Base-by-base conservation (phyloP, 768 basidiomycete genomes). In the Russula abietina region DNA sequence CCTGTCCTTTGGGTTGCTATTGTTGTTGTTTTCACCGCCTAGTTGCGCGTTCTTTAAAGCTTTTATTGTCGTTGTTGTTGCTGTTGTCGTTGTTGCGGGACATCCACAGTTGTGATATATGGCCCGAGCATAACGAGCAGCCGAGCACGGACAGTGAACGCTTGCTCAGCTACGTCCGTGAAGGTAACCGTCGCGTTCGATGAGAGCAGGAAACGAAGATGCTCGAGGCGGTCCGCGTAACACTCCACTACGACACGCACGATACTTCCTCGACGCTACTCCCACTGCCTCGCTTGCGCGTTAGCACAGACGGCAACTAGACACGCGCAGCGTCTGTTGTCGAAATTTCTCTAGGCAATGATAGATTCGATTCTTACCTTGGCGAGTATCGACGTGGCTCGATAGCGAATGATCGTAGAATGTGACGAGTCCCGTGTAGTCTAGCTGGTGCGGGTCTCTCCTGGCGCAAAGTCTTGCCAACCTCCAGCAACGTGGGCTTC, bases 401-500 rank as follows among this genome's bases (percentile, higher is more conserved):
- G 76, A 75, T 8, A 77, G 69, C 0, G 56, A 57, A 2, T 72
- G 71, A 63, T 82, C 79, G 64, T 80, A 81, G 59, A 81, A 77
- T 0, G 79, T 78, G 19, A 81, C 65, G 16, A 77, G 60, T 16
- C 76, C 72, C 3, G 77, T 67, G 49, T 77, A 73, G 68, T 81
- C 79, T 22, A 79, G 70, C 24, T 72, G 62, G 80, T 70, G 32
- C 80, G 79, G 1, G 73, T 71, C 30, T 81, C 79, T 38, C 79
- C 79, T 0, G 80, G 79, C 46, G 71, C 75, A 54, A 61, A 66
- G 57, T 79, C 76, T 59, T 79, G 75, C 79, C 76, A 78, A 30
- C 69, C 68, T 7, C 78, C 76, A 11, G 79, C 68, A 59, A 75
- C 71, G 43, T 78, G 55, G 16, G 70, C 68, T 41, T 70, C 69